Evolutionary conservation across 2,329 filamentous ascomycete genomes (phyloP), one percentile per base, ranked within the genome.

Genomic region (Davidsoniella neocaledoniae): DNA sequence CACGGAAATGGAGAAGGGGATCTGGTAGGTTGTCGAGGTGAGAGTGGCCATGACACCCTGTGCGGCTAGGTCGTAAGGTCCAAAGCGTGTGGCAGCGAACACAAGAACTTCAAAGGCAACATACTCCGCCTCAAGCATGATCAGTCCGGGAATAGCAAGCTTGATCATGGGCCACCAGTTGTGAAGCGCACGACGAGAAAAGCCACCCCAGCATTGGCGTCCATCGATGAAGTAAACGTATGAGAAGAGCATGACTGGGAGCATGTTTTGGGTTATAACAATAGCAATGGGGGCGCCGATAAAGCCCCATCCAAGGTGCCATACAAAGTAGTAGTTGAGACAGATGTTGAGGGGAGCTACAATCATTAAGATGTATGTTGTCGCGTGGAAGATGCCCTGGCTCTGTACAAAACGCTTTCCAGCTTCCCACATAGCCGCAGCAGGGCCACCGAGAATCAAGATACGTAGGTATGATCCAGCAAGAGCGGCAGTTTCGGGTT

Each of bases 61-160:
- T 0, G 91, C 88, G 0, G 90, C 90, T 1, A 96, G 74, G 54
- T 82, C 78, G 16, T 80, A 80, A 1, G 84, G 78, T 14, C 83
- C 84, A 52, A 95, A 80, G 57, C 83, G 85, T 47, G 81, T 85
- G 0, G 85, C 77, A 7, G 80, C 78, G n/a, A 95, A 71, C 0
- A 87, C 94, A 54, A 94, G 70, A 45, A 94, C 78, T 63, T 96
- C 90, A 62, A 96, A 96, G 5, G 88, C 87, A 9, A 95, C 73
- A 66, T 85, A 94, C 62, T 96, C 90, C 4, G 90, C 87, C 62
- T 93, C 80, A 2, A 96, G 83, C 88, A 95, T 95, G 56, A 94
- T 69, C 62, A 96, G 79, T 1, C 90, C 90, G 0, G 90, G 88
- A 10, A 95, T 68, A 0, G 90, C 86, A 37, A 96, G 79, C 44